phyloP scores from a whole-genome alignment of 2,329 filamentous ascomycete species.

The Bipolaris cookei region DNA sequence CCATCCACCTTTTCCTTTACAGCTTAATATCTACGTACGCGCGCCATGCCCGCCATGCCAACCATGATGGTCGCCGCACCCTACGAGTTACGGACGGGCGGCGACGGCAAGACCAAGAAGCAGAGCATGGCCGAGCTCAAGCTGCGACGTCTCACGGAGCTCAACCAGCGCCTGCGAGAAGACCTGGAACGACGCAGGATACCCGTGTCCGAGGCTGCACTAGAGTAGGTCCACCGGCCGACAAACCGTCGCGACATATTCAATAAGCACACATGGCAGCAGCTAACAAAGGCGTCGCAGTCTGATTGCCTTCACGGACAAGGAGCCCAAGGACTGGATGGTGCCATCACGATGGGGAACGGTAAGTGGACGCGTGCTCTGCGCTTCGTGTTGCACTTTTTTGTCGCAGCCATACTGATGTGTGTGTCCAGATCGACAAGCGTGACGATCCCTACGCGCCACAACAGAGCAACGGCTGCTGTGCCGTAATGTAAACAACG shows the following conservation, averaged over 20 bases:
- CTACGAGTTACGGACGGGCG: conserved; percentile 70
- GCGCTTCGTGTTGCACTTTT: not conserved
- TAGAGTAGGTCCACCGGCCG: conserved; percentile 50
- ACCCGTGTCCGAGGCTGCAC: conserved; percentile 88
- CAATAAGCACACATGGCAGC: not conserved
- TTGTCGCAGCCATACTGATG: conserved; percentile 29
- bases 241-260: not conserved
- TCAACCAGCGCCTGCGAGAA: conserved; percentile 94
- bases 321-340: conserved; percentile 95
- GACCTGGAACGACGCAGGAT: conserved; percentile 95
- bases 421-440: conserved; percentile 72
- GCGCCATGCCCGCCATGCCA: conserved; percentile 36
- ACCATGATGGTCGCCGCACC: conserved; percentile 63
- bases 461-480: conserved; percentile 91
- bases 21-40: conserved; percentile 22
- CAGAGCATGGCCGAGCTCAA: conserved; percentile 99
- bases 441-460: conserved; percentile 98
- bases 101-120: conserved; percentile 85
- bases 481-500: conserved; percentile 80
- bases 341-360: conserved; percentile 95
- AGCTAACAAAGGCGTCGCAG: conserved; percentile 58
- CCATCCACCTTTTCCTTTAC: not conserved
- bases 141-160: conserved; percentile 91
- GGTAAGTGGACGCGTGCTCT: conserved; percentile 52
- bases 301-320: conserved; percentile 97